phyloP scores from a whole-genome alignment of 768 basidiomycete genomes.

The Xerocomellus amylosporus region DNA sequence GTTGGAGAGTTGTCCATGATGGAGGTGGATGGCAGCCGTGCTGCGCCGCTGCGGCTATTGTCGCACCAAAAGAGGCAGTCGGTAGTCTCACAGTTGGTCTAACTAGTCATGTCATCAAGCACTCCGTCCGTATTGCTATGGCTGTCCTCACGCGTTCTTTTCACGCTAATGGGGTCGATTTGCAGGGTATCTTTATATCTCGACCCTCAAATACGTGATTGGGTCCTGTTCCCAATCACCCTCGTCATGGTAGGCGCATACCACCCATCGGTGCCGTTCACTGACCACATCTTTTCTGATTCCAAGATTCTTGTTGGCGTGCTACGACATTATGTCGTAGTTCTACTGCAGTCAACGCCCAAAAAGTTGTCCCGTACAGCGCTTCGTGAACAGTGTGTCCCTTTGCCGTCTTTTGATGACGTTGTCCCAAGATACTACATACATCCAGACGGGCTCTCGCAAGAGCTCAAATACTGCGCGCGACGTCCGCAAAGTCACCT shows the following conservation, averaged over 20 bases:
- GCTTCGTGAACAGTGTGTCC: slow-evolving; percentile 87
- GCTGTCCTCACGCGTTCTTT: not conserved
- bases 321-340: slow-evolving; percentile 86
- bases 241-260: slow-evolving; percentile 79
- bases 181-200: slow-evolving; percentile 61
- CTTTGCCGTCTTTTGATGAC: slow-evolving; percentile 2
- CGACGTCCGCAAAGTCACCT: slow-evolving; percentile 78
- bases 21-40: slow-evolving; percentile 1
- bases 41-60: slow-evolving; percentile 26
- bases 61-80: slow-evolving; percentile 27
- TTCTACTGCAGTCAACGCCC: slow-evolving; percentile 79
- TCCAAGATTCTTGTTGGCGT: slow-evolving; percentile 87
- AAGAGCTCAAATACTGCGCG: slow-evolving; percentile 80
- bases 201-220: slow-evolving; percentile 93
- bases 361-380: slow-evolving; percentile 75
- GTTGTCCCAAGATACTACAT: not conserved
- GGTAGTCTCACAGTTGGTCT: slow-evolving; percentile 2
- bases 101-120: slow-evolving; percentile 38
- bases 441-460: slow-evolving; percentile 64
- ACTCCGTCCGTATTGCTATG: slow-evolving; percentile 22
- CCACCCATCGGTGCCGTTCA: not conserved
- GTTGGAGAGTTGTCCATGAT: slow-evolving; percentile 82
- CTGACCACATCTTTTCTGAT: slow-evolving; percentile 4
- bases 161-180: slow-evolving; percentile 8
- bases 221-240: slow-evolving; percentile 95